Evolutionary conservation across 1,284 basidiomycete genomes (phyloP).

Genomic region (Chalciporus sp.): DNA sequence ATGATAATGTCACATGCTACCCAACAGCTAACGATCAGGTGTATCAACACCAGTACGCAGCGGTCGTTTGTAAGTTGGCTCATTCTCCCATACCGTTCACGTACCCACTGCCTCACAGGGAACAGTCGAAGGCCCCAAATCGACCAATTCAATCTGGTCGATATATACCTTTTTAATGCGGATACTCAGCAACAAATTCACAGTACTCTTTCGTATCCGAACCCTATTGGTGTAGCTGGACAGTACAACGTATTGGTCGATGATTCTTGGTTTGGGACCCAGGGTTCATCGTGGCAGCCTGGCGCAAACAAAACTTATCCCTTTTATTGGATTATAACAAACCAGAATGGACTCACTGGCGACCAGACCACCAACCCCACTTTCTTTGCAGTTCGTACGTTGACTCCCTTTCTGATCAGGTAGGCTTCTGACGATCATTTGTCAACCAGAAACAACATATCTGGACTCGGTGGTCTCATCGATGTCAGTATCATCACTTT

Average conservation of each 20-base stretch:
- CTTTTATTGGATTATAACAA: slow-evolving; percentile 73
- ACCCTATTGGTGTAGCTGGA: slow-evolving; percentile 60
- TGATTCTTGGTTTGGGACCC: slow-evolving; percentile 72
- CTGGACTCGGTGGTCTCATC: slow-evolving; percentile 62
- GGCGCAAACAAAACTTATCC: slow-evolving; percentile 60
- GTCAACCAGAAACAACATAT: slow-evolving; percentile 65
- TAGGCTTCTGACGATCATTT: slow-evolving; percentile 13
- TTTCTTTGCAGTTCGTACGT: slow-evolving; percentile 78
- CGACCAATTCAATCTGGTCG: slow-evolving; percentile 49
- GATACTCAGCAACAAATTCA: slow-evolving; percentile 57
- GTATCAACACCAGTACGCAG: slow-evolving; percentile 68
- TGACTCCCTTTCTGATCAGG: slow-evolving; percentile 5
- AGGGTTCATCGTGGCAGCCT: slow-evolving; percentile 50
- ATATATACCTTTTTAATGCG: slow-evolving; percentile 72
- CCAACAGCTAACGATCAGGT: slow-evolving; percentile 55
- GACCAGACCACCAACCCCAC: slow-evolving; percentile 63
- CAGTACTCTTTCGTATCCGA: slow-evolving; percentile 42
- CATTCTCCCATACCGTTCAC: slow-evolving; percentile 7
- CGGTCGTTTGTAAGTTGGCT: slow-evolving; percentile 69
- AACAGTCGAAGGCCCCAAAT: slow-evolving; percentile 51
- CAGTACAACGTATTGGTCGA: slow-evolving; percentile 56
- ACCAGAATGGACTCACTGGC: slow-evolving; percentile 51
- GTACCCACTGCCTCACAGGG: slow-evolving; percentile 43
- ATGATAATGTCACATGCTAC: slow-evolving; percentile 72
- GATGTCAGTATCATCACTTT: slow-evolving; percentile 48